Percentiles rank a stretch among this genome's conserved stretches.
Evolutionary conservation across 2,329 filamentous ascomycete genomes (phyloP).

Genomic region (Beauveria australis): DNA sequence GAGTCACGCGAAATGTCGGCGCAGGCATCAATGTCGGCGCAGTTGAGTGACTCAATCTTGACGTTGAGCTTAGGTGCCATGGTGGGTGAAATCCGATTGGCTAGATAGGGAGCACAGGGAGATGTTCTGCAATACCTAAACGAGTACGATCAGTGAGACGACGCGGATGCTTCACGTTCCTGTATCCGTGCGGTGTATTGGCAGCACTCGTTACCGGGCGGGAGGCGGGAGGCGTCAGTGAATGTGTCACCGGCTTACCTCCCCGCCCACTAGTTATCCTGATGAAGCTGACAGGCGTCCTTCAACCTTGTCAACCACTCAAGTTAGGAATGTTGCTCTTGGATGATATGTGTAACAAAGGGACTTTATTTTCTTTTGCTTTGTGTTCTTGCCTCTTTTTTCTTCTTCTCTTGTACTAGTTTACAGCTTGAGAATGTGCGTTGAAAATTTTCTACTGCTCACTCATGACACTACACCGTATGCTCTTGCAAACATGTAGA

Average conservation of each 20-base stretch:
- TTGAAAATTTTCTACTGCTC: too few relatives aligned
- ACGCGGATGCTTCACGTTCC: not conserved
- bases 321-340: not conserved
- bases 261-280: not conserved
- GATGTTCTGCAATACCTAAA: too few relatives aligned
- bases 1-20: slow-evolving; percentile 4
- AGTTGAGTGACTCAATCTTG: slow-evolving; percentile 11
- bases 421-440: too few relatives aligned
- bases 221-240: not conserved
- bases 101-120: too few relatives aligned
- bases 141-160: too few relatives aligned
- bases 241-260: not conserved
- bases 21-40: slow-evolving; percentile 11
- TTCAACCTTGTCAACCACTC: not conserved
- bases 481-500: too few relatives aligned
- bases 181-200: not conserved
- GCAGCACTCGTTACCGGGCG: too few relatives aligned
- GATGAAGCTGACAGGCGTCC: not conserved
- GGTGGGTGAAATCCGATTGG: not conserved
- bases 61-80: slow-evolving; percentile 3
- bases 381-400: too few relatives aligned
- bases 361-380: too few relatives aligned
- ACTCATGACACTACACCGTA: too few relatives aligned
- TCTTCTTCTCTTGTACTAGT: too few relatives aligned
- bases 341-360: too few relatives aligned